Percentiles rank a stretch among this genome's conserved stretches.
These are phyloP conservation scores for Psilocybe cubensis DNA, from an alignment of 768 basidiomycete species.

Conservation along the genomic window DNA sequence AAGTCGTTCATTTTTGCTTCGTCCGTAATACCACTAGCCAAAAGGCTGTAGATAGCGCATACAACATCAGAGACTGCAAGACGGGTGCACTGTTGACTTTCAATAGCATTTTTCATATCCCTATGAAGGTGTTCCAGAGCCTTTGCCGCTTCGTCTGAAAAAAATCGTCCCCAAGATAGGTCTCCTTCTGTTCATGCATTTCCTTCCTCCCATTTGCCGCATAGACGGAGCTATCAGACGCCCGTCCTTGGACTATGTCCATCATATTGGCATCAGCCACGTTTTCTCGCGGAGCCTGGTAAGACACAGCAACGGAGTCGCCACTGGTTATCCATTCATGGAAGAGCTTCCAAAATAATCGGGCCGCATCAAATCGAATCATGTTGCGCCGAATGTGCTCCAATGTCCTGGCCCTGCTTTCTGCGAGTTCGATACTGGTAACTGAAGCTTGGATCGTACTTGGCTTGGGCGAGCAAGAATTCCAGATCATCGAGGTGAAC, in stretches of 20 bases:
- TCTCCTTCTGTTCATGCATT: conserved; percentile 43
- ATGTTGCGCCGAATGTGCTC: conserved; percentile 40
- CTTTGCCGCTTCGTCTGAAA: conserved; percentile 30
- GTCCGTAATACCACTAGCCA: conserved; percentile 40
- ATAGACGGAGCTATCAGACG: conserved; percentile 8
- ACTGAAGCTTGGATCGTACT: conserved; percentile 43
- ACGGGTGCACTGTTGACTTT: conserved; percentile 24
- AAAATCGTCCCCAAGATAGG: conserved; percentile 44
- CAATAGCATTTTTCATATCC: conserved; percentile 30
- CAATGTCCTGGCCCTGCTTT: conserved; percentile 40
- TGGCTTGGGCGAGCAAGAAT: conserved; percentile 44
- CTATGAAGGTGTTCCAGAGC: conserved; percentile 34
- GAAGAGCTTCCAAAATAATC: conserved; percentile 43
- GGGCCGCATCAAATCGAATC: conserved; percentile 42
- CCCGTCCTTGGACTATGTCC: neutral
- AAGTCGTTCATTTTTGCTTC: conserved; percentile 42
- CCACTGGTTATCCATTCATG: conserved; percentile 49
- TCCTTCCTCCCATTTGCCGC: conserved; percentile 43
- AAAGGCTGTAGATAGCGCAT: conserved; percentile 34
- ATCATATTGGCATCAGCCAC: neutral
- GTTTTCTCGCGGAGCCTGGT: conserved; percentile 16
- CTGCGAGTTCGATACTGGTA: conserved; percentile 33
- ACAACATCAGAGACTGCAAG: conserved; percentile 30
- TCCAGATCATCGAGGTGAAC: conserved; percentile 28
- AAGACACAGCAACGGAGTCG: conserved; percentile 37